Base-by-base conservation (phyloP, 2,329 filamentous ascomycete species). In the Fusarium lateritium region DNA sequence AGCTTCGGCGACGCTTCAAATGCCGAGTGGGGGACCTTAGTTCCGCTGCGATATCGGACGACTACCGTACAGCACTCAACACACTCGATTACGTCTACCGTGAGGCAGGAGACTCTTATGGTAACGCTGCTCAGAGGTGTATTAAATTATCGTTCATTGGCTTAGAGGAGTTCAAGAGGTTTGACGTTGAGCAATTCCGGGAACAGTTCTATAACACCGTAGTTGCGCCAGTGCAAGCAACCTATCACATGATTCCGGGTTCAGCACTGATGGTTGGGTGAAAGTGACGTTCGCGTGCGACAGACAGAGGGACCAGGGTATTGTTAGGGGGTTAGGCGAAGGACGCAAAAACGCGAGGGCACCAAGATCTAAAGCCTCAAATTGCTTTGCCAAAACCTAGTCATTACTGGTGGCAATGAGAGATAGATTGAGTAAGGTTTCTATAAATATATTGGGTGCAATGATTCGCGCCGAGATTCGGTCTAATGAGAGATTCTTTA, bases 41-140 rank as follows among this genome's bases (percentile, higher is more conserved):
- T 2, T 31, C 17, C 0, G 15, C 10, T 3, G 31, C 9, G 1
- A 3, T 45, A 7, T 14, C 31, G 2, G 24, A 19, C 3, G 17
- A 45, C 7, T 45, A 31, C 24, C 43, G 24, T 9, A 28, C 24
- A 6, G 43, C 24, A 8, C 43, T 45, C 8, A 45, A 45, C 6
- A 13, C 8, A 9, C 24, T 45, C 7, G 43, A 45, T 6, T 22
- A 28, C 4, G 43, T 45, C 2, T 45, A 31, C 17, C 43, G 24
- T 7, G 43, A 45, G 7, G 43, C 24, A 9, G 24, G 43, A 7
- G 17, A 45, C 19, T 15, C 24, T 5, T 45, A 45, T 31, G 43
- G 43, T 3, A 31, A 45, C 6, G 43, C 43, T 4, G 43, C 10
- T 19, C 43, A 28, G 14, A 10, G 24, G 17, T 45, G 24, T n/a